Conservation (phyloP, 495 filamentous ascomycete genomes). For the Hypoxylon crocopeplum region DNA sequence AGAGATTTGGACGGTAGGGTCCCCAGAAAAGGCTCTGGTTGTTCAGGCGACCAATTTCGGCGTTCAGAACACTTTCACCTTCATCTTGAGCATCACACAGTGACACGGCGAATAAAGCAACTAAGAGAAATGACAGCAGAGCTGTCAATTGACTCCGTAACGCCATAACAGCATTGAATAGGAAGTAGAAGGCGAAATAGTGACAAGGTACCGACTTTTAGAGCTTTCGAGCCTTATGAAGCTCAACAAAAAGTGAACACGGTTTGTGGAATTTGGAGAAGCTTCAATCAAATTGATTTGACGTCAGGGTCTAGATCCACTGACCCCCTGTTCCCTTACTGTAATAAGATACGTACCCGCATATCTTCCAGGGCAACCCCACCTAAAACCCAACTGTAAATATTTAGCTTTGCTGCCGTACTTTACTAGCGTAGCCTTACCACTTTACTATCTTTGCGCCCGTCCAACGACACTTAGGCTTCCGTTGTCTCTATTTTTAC, state of each 20-base stretch:
- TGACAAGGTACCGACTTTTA: conserved; percentile 3
- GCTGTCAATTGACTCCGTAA: conserved; percentile 40
- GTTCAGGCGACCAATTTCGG: conserved; percentile 64
- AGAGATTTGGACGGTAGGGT: conserved; percentile 92
- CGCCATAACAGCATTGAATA: conserved; percentile 38
- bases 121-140: conserved; percentile 36
- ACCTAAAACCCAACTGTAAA: conserved; percentile 14
- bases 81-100: conserved; percentile 38
- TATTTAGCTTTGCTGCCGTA: no score
- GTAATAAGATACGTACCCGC: no score
- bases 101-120: conserved; percentile 8
- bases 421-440: no score
- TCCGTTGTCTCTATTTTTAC: background rate
- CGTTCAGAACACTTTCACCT: conserved; percentile 52
- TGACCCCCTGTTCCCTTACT: no score
- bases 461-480: background rate
- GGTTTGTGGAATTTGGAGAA: conserved; percentile 37
- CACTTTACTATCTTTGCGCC: background rate
- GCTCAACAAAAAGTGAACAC: conserved; percentile 39
- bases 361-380: conserved; percentile 18
- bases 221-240: conserved; percentile 7
- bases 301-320: no score
- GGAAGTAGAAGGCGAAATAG: conserved; percentile 1
- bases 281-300: no score
- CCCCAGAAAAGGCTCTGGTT: conserved; percentile 95